Evolutionary conservation across 345 rosid species (phyloP), one percentile per base, ranked within the genome.

Genomic region (Schrenkiella parvula): DNA sequence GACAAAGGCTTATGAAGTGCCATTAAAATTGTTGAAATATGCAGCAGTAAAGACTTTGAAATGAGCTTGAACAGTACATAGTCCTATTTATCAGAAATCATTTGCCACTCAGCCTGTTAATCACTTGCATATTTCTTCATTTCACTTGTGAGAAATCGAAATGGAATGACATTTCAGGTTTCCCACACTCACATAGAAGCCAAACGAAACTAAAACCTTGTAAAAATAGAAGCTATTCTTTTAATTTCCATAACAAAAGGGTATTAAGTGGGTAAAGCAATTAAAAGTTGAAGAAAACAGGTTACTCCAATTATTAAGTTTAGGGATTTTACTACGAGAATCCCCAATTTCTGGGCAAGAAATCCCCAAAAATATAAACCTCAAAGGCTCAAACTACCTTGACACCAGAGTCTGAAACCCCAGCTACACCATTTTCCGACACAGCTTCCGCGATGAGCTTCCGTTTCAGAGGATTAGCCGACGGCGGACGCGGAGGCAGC

Each of bases 391-490:
- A 60, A 61, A 38, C 23, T 68, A 87, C 95, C 89, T 87, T 81
- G 62, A 88, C 92, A 31, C 95, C 95, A 19, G 91, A 83, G 46
- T 89, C 92, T 8, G 86, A 63, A 22, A 68, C 60, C 21, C 85
- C 84, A 12, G 80, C 25, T 18, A 63, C 72, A 2, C 79, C 65
- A 19, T 66, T 80, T 0, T 88, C 96, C 1, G 70, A 47, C 2
- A 73, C 59, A 15, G 80, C 25, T 9, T 91, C 97, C 2, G 66
- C 22, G 59, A 62, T 38, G 62, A 91, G 92, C 79, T 95, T 95
- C 75, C 99, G 84, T 81, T 95, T 95, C 48, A 95, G 97, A 29
- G 98, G 93, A 66, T 95, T 95, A 1, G 96, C 74, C 3, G 92
- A 50, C 32, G 93, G 99, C 18, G 98, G 97, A 14, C 98, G 85